These are phyloP conservation scores for Zygoascus meyerae DNA, from an alignment of 1,139 yeast species.

Conservation along the genomic window DNA sequence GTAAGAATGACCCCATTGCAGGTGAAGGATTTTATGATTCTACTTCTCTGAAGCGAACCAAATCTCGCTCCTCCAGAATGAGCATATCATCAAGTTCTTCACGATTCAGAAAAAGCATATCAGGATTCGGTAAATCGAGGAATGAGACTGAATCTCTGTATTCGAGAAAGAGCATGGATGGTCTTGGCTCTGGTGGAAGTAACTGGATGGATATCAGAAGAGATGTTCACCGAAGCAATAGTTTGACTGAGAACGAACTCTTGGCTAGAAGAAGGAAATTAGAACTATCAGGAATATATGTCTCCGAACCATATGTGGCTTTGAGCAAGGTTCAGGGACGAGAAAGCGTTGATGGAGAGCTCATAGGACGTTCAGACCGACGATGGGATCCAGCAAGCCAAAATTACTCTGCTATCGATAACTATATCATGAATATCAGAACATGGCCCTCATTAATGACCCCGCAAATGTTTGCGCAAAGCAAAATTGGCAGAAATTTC, in stretches of 20 bases:
- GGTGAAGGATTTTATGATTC: not conserved
- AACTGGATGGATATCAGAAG: conserved; percentile 48
- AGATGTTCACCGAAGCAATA: conserved; percentile 70
- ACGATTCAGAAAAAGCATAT: conserved; percentile 14
- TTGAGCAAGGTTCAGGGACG: conserved; percentile 26
- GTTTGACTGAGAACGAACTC: conserved; percentile 65
- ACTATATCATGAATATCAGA: conserved; percentile 25
- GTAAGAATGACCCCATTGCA: not conserved
- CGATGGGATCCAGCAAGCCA: conserved; percentile 23
- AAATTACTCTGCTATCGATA: conserved; percentile 29
- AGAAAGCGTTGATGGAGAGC: conserved; percentile 23
- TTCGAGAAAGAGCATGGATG: conserved; percentile 9
- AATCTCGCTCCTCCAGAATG: conserved; percentile 24
- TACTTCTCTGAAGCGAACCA: conserved; percentile 19
- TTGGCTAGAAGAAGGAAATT: conserved; percentile 62
- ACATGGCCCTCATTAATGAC: conserved; percentile 37
- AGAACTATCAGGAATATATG: conserved; percentile 58
- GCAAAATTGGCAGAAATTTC: conserved; percentile 41
- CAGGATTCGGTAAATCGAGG: conserved; percentile 6
- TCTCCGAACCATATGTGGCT: conserved; percentile 54
- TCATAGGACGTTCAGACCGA: conserved; percentile 20
- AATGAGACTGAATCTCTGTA: conserved; percentile 7
- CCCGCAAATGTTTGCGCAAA: conserved; percentile 45
- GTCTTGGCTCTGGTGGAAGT: not conserved
- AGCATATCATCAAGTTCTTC: conserved; percentile 22